Evolutionary conservation across 78 protist species (phyloP).

Genomic region (Bodo saltans): DNA sequence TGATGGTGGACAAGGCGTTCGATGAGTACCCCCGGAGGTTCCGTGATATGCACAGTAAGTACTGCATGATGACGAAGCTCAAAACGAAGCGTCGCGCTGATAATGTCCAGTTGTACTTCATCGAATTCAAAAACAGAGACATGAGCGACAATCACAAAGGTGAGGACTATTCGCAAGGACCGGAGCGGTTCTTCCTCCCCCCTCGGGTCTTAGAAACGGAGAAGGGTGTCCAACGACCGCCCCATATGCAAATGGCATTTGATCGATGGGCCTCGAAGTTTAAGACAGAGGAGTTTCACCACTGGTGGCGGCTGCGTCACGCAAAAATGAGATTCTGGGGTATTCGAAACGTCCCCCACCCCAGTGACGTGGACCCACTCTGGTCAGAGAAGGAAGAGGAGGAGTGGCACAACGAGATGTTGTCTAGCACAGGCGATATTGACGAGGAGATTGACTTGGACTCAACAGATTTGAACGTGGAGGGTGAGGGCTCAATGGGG

Average conservation of each 20-base stretch:
- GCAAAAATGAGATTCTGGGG: not conserved
- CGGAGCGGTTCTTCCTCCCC: conserved; percentile 1
- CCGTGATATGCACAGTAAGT: not conserved
- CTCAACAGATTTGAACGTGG: no score
- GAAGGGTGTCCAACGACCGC: not conserved
- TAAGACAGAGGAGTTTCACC: not conserved
- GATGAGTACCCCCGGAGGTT: not conserved
- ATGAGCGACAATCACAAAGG: not conserved
- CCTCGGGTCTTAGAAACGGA: not conserved
- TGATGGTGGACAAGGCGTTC: not conserved
- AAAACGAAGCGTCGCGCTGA: not conserved
- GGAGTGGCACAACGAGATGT: not conserved
- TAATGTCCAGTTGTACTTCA: not conserved
- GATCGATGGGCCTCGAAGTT: not conserved
- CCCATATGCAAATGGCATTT: not conserved
- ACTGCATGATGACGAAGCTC: not conserved
- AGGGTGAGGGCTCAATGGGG: no score
- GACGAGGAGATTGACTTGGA: no score
- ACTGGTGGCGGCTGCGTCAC: not conserved
- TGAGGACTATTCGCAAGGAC: not conserved
- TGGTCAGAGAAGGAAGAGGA: not conserved
- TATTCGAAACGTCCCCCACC: not conserved
- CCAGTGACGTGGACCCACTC: not conserved
- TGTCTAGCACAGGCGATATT: no score
- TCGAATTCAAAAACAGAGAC: not conserved